A percentile compares a stretch with the other conserved stretches of the same genome.
Evolutionary conservation across 345 rosid genomes (phyloP).

Genomic region (Lepidium africanum): DNA sequence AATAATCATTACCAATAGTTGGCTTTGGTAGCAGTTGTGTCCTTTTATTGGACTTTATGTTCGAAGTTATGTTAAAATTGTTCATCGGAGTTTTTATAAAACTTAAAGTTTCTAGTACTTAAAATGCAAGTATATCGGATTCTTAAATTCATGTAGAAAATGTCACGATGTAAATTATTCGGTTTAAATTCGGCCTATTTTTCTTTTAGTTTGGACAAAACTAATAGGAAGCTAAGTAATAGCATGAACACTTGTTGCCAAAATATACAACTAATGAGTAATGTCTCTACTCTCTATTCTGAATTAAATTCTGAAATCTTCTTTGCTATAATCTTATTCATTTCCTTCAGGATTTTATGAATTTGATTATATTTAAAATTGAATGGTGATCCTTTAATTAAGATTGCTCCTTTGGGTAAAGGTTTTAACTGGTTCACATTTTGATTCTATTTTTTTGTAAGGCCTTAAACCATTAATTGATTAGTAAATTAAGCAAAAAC

Average conservation of each 20-base stretch:
- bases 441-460: conserved; percentile 7
- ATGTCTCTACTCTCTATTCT: too few species aligned
- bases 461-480: not conserved
- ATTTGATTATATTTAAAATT: not conserved
- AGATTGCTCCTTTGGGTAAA: not conserved
- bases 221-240: not conserved
- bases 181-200: too few species aligned
- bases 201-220: not conserved
- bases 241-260: too few species aligned
- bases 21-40: not conserved
- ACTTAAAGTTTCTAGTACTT: too few species aligned
- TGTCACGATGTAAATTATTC: too few species aligned
- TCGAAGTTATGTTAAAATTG: not conserved
- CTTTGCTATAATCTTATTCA: not conserved
- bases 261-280: too few species aligned
- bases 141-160: too few species aligned
- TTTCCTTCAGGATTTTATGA: not conserved
- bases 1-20: not conserved
- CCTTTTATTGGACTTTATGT: not conserved
- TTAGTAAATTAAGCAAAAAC: not conserved
- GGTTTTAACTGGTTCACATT: conserved; percentile 13
- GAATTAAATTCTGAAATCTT: not conserved
- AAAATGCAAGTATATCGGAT: too few species aligned
- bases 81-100: too few species aligned
- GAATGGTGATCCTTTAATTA: conserved; percentile 1